Base-by-base conservation (phyloP, 345 rosid genomes). In the Aquilaria sinensis region DNA sequence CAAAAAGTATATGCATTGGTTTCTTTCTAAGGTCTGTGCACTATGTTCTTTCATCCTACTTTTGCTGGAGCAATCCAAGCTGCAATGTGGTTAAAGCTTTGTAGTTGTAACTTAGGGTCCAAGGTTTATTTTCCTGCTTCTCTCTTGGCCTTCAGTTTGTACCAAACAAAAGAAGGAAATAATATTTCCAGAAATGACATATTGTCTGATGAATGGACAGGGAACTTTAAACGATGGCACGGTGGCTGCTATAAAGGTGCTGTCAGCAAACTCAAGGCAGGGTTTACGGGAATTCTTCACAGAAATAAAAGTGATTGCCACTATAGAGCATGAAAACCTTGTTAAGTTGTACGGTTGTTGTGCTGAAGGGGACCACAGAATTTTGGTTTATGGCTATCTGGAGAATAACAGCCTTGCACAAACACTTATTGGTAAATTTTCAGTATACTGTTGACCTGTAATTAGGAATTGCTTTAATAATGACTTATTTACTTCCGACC, bases 391-490 rank as follows among this genome's bases (percentile, higher is more conserved):
- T 43, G 88, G 81, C 47, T 87, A 81, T 77, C 85, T 87, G 12
- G 81, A 82, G 74, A 84, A 87, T 60, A 82, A 87, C 65, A 87
- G 90, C 76, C 85, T 87, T 53, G 81, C 83, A 45, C 88, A 81
- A 61, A 82, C 85, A 13, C 86, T 87, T 74, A 72, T 84, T 32
- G 88, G 94, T 87, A 67, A 70, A 37, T 57, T 45, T 33, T 31
- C 31, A 31, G 12, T 33, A 43, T 31, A 29, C 11, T 31, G 2
- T 11, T 32, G 16, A 37, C 63, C 31, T 47, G 12, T 10, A 12
- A 43, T 47, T 10, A 11, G 65, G 50, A 62, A 33, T 45, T 48
- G 50, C 55, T 37, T 4, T 60, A 32, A 37, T 70, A 53, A 47
- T 9, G 45, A 57, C 4, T 31, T 43, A 34, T 58, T 66, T 51